Conservation (phyloP, 2,329 filamentous ascomycete species). For the Fusarium armeniacum region DNA sequence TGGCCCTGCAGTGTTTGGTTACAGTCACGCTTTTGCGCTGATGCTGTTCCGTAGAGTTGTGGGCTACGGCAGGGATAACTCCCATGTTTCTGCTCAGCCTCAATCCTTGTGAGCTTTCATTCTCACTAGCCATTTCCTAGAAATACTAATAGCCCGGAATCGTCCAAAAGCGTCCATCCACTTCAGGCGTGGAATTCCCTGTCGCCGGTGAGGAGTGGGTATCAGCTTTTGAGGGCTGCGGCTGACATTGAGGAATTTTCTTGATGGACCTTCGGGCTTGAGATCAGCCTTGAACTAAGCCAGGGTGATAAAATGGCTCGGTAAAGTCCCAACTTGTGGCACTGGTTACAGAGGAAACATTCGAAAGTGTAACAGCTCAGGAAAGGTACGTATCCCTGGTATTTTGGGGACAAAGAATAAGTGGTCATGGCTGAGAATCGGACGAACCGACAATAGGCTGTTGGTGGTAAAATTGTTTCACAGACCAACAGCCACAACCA, state of each 20-base stretch:
- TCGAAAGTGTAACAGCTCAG: not conserved
- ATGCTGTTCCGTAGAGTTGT: conserved; percentile 15
- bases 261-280: conserved; percentile 9
- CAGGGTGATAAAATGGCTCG: conserved; percentile 20
- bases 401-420: conserved; percentile 18
- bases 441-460: conserved; percentile 34
- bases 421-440: conserved; percentile 15
- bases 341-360: not conserved
- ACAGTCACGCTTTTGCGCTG: conserved; percentile 29
- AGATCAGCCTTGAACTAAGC: conserved; percentile 15
- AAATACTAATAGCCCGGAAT: conserved; percentile 2
- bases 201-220: conserved; percentile 28
- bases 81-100: conserved; percentile 35
- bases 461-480: conserved; percentile 18
- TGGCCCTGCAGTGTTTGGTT: conserved; percentile 30
- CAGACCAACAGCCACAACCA: conserved; percentile 20
- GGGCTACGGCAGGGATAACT: conserved; percentile 16
- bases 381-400: not conserved
- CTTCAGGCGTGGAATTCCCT: conserved; percentile 11
- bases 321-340: not conserved
- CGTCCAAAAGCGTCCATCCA: conserved; percentile 2
- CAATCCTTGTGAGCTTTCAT: conserved; percentile 16
- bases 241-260: conserved; percentile 36
- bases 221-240: conserved; percentile 33
- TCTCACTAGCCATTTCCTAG: conserved; percentile 8